Evolutionary conservation across 768 basidiomycete species (phyloP), one percentile per base, ranked within the genome.

Genomic region (Serendipita sp.): DNA sequence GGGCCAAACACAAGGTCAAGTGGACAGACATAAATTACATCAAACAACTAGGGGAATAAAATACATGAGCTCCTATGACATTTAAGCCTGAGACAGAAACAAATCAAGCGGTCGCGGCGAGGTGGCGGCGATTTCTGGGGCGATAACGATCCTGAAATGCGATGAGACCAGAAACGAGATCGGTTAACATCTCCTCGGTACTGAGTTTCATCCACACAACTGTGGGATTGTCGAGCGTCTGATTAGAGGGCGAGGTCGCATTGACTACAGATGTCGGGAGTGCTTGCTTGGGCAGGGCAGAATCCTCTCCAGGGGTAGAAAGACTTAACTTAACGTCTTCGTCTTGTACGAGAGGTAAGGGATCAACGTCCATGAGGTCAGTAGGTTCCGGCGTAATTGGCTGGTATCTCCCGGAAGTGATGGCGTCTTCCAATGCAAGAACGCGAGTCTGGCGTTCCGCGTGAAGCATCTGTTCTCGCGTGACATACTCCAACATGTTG

Each of bases 401-500:
- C 33, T 33, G 22, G 20, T 58, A 58, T 58, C 53, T 58, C n/a
- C 53, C 53, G 20, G 53, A 58, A 58, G 53, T 13, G 31, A 87
- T 70, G 2, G 80, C 77, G 50, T 77, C 81, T 63, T 82, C 80
- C 64, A 91, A 70, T 2, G 88, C 84, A 53, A 85, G 83, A 66
- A 79, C 78, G 65, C 88, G 75, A 66, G 87, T 78, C 30, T 77
- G 78, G 44, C 89, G 81, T 70, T 90, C 89, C 41, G 79, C 76
- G 9, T 85, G 85, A 66, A 77, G 82, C 5, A 85, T 88, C 72
- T 91, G 88, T 69, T 91, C 88, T 63, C 90, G 77, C 30, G 86
- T 88, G n/a, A 96, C 90, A 84, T 89, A 97, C 69, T 96, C 94
- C 20, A 95, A 82, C 53, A 98, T 78, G 44, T 86, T 82, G 38